Percentiles rank a stretch among this genome's conserved stretches.
Evolutionary conservation across 169 alveolate species (phyloP).

Genomic region (Babesia divergens): DNA sequence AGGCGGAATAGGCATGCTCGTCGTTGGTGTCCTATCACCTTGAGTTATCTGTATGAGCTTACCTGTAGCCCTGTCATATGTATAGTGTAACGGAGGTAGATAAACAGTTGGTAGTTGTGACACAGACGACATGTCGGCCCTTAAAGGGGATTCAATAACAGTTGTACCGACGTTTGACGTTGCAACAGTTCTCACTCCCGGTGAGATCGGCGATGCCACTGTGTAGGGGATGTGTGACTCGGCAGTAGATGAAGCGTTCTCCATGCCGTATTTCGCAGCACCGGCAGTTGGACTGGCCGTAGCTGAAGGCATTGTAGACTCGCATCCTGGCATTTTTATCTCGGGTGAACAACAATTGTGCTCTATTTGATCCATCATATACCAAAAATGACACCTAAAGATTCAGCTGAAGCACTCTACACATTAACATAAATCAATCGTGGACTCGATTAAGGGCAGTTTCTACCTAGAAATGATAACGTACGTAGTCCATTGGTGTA

Average conservation of each 20-base stretch:
- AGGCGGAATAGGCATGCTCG: not conserved
- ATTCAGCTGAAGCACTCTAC: too few species aligned
- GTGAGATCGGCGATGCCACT: not conserved
- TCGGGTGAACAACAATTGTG: too few species aligned
- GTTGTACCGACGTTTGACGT: not conserved
- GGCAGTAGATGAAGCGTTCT: not conserved
- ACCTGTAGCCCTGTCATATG: conserved; percentile 56
- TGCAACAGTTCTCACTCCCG: not conserved
- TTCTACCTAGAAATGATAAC: too few species aligned
- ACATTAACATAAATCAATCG: too few species aligned
- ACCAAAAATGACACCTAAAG: too few species aligned
- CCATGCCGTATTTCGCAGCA: not conserved
- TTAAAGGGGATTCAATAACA: not conserved
- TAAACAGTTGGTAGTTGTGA: conserved; percentile 57
- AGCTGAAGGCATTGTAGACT: not conserved
- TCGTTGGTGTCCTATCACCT: not conserved
- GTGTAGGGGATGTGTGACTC: conserved; percentile 3
- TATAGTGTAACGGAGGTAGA: conserved; percentile 61
- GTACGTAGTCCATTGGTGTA: too few species aligned
- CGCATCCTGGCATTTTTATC: too few species aligned
- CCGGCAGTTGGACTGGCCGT: not conserved
- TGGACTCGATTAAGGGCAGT: too few species aligned
- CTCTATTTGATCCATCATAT: too few species aligned
- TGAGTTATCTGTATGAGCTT: conserved; percentile 35
- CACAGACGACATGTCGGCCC: conserved; percentile 2